Evolutionary conservation across 2,329 filamentous ascomycete genomes (phyloP), one percentile per base, ranked within the genome.

Genomic region (Epichloe hybrida): DNA sequence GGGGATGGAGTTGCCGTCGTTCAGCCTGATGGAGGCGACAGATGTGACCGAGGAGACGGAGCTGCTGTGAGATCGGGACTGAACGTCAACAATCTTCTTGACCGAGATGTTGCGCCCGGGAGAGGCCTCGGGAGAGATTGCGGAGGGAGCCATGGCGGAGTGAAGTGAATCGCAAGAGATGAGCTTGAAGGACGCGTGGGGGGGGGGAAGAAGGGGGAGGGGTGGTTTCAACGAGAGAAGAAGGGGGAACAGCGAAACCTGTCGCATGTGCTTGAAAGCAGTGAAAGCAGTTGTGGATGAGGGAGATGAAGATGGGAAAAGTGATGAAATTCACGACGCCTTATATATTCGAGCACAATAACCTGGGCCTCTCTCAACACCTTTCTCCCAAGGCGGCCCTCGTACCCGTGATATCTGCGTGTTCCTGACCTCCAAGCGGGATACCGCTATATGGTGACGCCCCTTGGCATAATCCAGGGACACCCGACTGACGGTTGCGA

Each of bases 1-100:
- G 43, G 85, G 85, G 49, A 89, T 85, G 50, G 76, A 73, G 57
- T 79, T 78, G 54, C 83, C 84, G 69, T 89, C 83, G 60, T 84
- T 86, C 54, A 89, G 73, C 67, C 80, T 83, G 54, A 88, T 67
- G 47, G 69, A 64, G 27, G 55, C 57, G 38, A 58, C 53, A 4
- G 69, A 64, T 34, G 54, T 53, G 17, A 58, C 54, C 2, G 53
- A 52, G 3, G 61, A 59, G 50, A 60, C 51, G 17, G 59, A 63
- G 54, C 52, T 57, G 54, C 58, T 59, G 50, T 61, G 54, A 48
- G 57, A 55, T 52, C 59, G 57, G 47, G 27, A 54, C 49, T 58
- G 56, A 37, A 54, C 15, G 31, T 48, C 21, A 4, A 57, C 46
- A 21, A 37, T 8, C 59, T 65, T 65, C 57, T 61, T 66, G 55